These are phyloP conservation scores for Malbranchea cinnamomea DNA, from an alignment of 2,329 filamentous ascomycete genomes.

Conservation along the genomic window DNA sequence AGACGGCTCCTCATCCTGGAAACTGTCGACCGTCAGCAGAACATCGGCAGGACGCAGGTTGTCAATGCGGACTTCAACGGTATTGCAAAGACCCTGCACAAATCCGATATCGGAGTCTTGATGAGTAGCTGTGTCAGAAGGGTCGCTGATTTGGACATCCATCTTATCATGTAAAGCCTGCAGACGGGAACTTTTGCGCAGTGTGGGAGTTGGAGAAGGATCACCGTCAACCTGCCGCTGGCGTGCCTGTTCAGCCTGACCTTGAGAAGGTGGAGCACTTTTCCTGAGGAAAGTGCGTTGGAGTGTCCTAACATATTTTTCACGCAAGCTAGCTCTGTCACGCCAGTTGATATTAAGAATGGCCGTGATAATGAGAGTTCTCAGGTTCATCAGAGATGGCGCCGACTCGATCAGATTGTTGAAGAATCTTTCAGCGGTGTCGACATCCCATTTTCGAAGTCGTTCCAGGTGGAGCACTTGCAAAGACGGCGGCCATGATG, in stretches of 20 bases:
- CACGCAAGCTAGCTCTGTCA: constrained; percentile 62
- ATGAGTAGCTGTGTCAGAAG: too few relatives aligned
- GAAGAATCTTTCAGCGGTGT: constrained; percentile 62
- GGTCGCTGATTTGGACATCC: too few relatives aligned
- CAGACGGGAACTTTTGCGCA: too few relatives aligned
- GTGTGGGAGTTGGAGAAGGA: too few relatives aligned
- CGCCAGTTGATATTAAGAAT: constrained; percentile 71
- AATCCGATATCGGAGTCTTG: constrained; percentile 10
- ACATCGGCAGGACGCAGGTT: constrained; percentile 46
- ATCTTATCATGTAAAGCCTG: too few relatives aligned
- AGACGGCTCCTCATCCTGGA: constrained; percentile 44
- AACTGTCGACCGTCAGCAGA: constrained; percentile 44
- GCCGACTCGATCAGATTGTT: constrained; percentile 62
- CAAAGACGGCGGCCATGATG: constrained; percentile 63
- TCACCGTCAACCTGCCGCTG: too few relatives aligned
- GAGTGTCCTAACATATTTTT: constrained; percentile 60
- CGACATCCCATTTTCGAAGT: constrained; percentile 57
- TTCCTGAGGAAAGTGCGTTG: constrained; percentile 33
- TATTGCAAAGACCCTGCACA: constrained; percentile 43
- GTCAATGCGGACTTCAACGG: constrained; percentile 45
- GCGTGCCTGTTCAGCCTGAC: too few relatives aligned
- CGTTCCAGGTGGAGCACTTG: constrained; percentile 60
- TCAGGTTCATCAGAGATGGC: constrained; percentile 47
- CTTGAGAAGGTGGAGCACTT: constrained; percentile 13
- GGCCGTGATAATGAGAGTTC: constrained; percentile 56